phyloP scores from a whole-genome alignment of 2,329 filamentous ascomycete species.

The Penicillium expansum region DNA sequence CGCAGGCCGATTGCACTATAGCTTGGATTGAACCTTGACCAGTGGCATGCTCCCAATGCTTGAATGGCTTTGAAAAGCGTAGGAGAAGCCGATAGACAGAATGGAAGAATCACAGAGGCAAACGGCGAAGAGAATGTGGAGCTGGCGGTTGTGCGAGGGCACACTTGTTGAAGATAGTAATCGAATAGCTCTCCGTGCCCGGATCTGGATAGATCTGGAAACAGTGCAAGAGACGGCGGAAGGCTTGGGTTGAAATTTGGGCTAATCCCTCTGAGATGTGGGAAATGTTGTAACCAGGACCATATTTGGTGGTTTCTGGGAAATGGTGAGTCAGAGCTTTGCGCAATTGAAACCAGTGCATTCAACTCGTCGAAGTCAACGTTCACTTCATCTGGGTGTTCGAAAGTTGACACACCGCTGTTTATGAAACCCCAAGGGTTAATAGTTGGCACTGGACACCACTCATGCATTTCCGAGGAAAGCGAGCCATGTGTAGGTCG shows the following conservation, averaged over 20 bases:
- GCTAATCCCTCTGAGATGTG: conserved; percentile 3
- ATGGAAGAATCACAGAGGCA: conserved; percentile 40
- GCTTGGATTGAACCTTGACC: conserved; percentile 31
- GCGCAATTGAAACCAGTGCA: conserved; percentile 10
- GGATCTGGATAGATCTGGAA: conserved; percentile 31
- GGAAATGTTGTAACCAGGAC: conserved; percentile 5
- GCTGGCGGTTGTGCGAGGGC: conserved; percentile 42
- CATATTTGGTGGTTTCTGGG: conserved; percentile 4
- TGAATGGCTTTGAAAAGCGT: conserved; percentile 40
- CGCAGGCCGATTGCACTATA: conserved; percentile 36
- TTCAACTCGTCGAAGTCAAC: conserved; percentile 26
- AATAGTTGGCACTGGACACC: conserved; percentile 29
- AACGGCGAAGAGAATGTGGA: conserved; percentile 38
- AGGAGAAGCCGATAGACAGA: conserved; percentile 39
- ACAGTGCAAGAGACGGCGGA: conserved; percentile 24
- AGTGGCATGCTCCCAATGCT: conserved; percentile 41
- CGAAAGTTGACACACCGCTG: conserved; percentile 30
- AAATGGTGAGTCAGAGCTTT: conserved; percentile 2
- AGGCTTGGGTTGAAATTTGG: conserved; percentile 5
- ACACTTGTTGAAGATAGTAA: conserved; percentile 43
- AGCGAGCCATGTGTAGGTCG: conserved; percentile 20
- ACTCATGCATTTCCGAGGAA: conserved; percentile 22
- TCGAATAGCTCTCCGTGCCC: conserved; percentile 36
- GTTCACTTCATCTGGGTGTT: conserved; percentile 26
- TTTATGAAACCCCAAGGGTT: conserved; percentile 36